Evolutionary conservation across 2,329 filamentous ascomycete genomes (phyloP).

Genomic region (Phyllosticta paracitricarpa): DNA sequence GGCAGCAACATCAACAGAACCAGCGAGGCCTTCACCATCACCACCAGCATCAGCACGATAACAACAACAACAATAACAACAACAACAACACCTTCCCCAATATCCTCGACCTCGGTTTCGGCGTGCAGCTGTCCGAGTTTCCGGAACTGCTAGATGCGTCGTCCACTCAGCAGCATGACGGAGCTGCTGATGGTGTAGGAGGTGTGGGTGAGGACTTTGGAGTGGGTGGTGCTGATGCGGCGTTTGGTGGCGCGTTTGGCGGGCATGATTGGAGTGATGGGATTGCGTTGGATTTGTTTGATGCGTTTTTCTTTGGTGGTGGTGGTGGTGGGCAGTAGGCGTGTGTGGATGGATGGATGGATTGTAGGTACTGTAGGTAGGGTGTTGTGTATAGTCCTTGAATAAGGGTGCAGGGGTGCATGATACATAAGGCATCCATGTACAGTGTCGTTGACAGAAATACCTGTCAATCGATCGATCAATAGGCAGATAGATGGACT

Average conservation of each 20-base stretch:
- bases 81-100: conserved; percentile 9
- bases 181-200: background rate
- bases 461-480: no score
- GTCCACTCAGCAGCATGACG: background rate
- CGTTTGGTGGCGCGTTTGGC: conserved; percentile 18
- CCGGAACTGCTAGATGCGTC: background rate
- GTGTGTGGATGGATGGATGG: no score
- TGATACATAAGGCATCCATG: no score
- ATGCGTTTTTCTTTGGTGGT: conserved; percentile 60
- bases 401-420: no score
- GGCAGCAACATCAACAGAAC: conserved; percentile 9
- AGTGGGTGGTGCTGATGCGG: conserved; percentile 13
- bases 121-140: conserved; percentile 23
- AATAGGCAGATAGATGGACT: no score
- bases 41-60: no score
- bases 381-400: no score
- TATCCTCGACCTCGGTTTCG: conserved; percentile 54
- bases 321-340: background rate
- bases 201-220: background rate
- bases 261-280: conserved; percentile 49
- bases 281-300: conserved; percentile 45
- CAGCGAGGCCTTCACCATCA: conserved; percentile 35
- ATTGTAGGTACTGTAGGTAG: no score
- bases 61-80: conserved; percentile 18
- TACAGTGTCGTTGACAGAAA: no score